These are phyloP conservation scores for Liquidambar formosana DNA, from an alignment of 164 flowering plant species.

Conservation along the genomic window DNA sequence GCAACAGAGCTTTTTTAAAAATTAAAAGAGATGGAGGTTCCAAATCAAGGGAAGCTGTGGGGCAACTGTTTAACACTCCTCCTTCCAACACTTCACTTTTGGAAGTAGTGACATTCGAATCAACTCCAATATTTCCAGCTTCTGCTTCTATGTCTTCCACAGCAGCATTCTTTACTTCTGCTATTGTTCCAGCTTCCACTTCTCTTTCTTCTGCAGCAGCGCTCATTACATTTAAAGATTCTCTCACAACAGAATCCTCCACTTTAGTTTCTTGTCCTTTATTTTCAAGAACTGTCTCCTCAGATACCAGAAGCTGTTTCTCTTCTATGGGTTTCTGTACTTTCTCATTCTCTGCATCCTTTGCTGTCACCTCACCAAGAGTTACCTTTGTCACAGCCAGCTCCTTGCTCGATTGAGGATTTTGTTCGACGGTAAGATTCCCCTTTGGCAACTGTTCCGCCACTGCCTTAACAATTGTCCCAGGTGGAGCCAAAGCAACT, in stretches of 20 bases:
- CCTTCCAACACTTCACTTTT: slow-evolving; percentile 23
- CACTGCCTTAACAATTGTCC: slow-evolving; percentile 74
- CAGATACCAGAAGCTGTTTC: slow-evolving; percentile 20
- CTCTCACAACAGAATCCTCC: slow-evolving; percentile 1
- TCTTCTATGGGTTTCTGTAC: slow-evolving; percentile 23
- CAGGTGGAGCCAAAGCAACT: slow-evolving; percentile 90
- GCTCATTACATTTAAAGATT: slow-evolving; percentile 2
- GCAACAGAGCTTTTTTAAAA: slow-evolving; percentile 14
- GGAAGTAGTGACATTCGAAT: slow-evolving; percentile 17
- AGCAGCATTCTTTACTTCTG: slow-evolving; percentile 14
- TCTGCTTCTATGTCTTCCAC: slow-evolving; percentile 18
- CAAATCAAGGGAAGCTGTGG: slow-evolving; percentile 21
- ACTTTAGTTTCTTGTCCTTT: slow-evolving; percentile 23
- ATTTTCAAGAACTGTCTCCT: slow-evolving; percentile 8
- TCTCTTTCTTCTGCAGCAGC: background rate
- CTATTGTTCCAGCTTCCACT: slow-evolving; percentile 9
- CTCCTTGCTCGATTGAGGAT: slow-evolving; percentile 28
- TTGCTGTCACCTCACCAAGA: slow-evolving; percentile 18
- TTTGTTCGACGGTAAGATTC: slow-evolving; percentile 22
- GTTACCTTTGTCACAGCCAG: slow-evolving; percentile 21
- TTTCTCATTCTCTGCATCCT: slow-evolving; percentile 25
- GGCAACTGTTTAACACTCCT: slow-evolving; percentile 1
- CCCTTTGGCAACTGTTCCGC: slow-evolving; percentile 53
- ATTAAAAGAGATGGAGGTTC: slow-evolving; percentile 25
- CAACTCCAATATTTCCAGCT: slow-evolving; percentile 15